Percentiles rank a stretch among this genome's conserved stretches.
These are phyloP conservation scores for Przewalskia tangutica DNA, from an alignment of 257 asterid genomes.

Conservation along the genomic window DNA sequence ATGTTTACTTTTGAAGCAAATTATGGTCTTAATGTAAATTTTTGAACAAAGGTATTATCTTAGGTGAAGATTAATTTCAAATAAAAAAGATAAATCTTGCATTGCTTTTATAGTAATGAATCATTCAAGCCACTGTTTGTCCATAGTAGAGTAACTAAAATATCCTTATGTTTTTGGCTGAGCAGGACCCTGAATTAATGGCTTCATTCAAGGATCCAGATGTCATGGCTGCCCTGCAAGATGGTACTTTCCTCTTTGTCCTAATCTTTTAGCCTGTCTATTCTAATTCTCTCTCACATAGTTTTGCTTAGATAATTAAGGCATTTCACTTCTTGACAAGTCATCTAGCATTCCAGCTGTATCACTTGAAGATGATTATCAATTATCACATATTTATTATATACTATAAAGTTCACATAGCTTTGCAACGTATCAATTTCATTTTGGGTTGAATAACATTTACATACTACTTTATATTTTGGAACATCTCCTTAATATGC, in stretches of 20 bases:
- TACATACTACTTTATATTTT: background rate
- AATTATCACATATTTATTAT: background rate
- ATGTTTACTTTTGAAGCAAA: background rate
- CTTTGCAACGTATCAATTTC: background rate
- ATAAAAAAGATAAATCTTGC: background rate
- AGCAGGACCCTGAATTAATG: conserved; percentile 97
- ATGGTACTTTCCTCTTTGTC: conserved; percentile 42
- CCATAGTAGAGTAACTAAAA: background rate
- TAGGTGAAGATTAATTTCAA: background rate
- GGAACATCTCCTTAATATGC: background rate
- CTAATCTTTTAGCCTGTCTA: background rate
- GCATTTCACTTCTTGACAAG: background rate
- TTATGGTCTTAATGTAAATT: background rate
- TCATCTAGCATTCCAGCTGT: no score
- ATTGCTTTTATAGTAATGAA: background rate
- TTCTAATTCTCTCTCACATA: background rate
- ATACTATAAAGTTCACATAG: background rate
- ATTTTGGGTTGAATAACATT: no score
- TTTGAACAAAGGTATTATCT: background rate
- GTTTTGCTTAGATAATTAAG: background rate
- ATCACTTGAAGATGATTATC: background rate
- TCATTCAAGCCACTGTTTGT: background rate
- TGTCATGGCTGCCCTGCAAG: conserved; percentile 97
- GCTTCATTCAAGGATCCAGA: conserved; percentile 96
- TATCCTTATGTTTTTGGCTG: conserved; percentile 11